Evolutionary conservation across 306 rosid genomes (phyloP), one percentile per base, ranked within the genome.

Genomic region (Dalbergia cochinchinensis): DNA sequence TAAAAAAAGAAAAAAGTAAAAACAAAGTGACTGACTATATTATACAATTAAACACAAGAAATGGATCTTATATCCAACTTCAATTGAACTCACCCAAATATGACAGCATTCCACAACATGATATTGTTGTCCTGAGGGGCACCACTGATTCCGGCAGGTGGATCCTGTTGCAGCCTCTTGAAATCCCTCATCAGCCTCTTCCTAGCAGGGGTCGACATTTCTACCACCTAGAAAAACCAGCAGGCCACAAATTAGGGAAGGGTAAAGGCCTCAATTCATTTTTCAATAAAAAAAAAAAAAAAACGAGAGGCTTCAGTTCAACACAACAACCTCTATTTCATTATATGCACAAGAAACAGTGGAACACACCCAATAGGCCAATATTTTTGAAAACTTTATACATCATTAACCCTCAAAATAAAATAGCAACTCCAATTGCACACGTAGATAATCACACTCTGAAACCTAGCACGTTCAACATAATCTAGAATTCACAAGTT

Each of bases 121-220:
- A 95, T 91, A 76, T 95, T 95, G 85, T 92, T 95, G 89, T 95
- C 98, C 84, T 92, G 99, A 16, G 99, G 99, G 4, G 99, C 99
- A 48, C 98, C 99, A 66, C 99, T 95, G 82, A 95, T 95, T 57
- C 99, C 99, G 4, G 99, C 99, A 63, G 99, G 99, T 11, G 99
- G 99, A 80, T 95, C 99, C 53, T 90, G 98, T 71, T 92, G 98
- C 89, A 95, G 82, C 90, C 99, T 90, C 98, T 90, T 95, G 83
- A 95, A 95, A 82, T 95, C 99, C 77, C 99, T 92, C 99, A 95
- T 92, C 73, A 95, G 83, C 83, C 99, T 90, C 86, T 95, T 92
- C 85, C 98, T 95, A 60, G 99, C 76, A 18, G 99, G 96, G 77
- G 99, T 95, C 62, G 98, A 91, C 99, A 95, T 95, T 69, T 86